Base-by-base conservation (phyloP, 2,329 filamentous ascomycete genomes). In the Metarhizium anisopliae region DNA sequence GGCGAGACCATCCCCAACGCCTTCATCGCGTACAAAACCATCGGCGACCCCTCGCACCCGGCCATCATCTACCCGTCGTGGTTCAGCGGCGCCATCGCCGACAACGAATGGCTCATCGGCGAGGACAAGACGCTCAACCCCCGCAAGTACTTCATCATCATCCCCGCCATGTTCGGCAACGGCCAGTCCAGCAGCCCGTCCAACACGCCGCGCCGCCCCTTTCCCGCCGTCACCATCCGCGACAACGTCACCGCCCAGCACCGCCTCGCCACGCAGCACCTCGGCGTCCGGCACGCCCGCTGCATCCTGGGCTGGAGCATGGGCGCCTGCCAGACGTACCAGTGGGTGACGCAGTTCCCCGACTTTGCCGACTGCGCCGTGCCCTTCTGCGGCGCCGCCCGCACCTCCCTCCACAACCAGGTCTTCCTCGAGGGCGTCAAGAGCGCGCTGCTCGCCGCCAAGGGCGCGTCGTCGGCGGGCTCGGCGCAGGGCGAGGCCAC, bases 31-130 rank as follows among this genome's bases (percentile, higher is more conserved):
- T 93, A 89, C 75, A 90, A 87, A 69, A 89, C 87, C 0, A 86
- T 87, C 61, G 89, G 89, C 20, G 74, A 84, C 55, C 67, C 80
- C 0, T 77, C 73, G 0, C 75, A 72, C 6, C 87, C 87, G 7
- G 83, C 83, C 2, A 81, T 92, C 56, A 79, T 92, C 58, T 92
- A 92, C 64, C 89, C 88, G 2, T 84, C 84, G 2, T 92, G 88
- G 88, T 92, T 85, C 67, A 69, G 67, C 54, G 69, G 68, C 72
- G 74, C 70, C 2, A 88, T 92, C 59, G 73, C 77, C 2, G 84
- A 89, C 63, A 92, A 92, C 58, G 77, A 87, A 66, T 91, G 88
- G 88, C 78, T 92, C 11, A 78, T 89, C 47, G 85, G 86, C 13
- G 68, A 78, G 6, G 77, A 82, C 61, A 88, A 83, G 66, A 79